These are phyloP conservation scores for Didymosphaeria variabile DNA, from an alignment of 2,329 filamentous ascomycete genomes.

Conservation along the genomic window DNA sequence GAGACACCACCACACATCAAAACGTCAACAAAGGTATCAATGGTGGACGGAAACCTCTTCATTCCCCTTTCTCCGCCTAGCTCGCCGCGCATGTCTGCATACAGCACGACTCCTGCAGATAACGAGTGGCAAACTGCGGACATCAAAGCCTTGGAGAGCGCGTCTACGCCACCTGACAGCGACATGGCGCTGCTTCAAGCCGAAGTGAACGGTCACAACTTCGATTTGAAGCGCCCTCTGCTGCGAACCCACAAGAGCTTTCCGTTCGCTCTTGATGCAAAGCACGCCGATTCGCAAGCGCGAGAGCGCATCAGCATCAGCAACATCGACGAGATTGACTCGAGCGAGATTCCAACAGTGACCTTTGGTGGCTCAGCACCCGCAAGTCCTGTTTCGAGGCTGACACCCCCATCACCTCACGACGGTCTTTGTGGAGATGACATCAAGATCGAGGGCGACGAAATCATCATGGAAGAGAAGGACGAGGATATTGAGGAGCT, in stretches of 20 bases:
- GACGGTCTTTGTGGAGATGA: slow-evolving; percentile 47
- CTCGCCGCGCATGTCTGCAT: slow-evolving; percentile 61
- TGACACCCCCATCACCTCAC: slow-evolving; percentile 56
- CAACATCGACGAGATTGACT: slow-evolving; percentile 47
- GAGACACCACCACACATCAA: slow-evolving; percentile 32
- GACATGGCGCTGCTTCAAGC: slow-evolving; percentile 52
- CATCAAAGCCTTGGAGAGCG: slow-evolving; percentile 45
- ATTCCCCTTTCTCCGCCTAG: slow-evolving; percentile 60
- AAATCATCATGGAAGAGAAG: slow-evolving; percentile 52
- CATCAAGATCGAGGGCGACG: slow-evolving; percentile 50
- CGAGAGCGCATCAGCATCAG: slow-evolving; percentile 42
- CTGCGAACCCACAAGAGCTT: slow-evolving; percentile 56
- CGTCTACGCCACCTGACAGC: slow-evolving; percentile 45
- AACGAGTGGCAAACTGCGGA: slow-evolving; percentile 55
- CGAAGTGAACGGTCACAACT: slow-evolving; percentile 46
- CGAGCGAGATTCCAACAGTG: slow-evolving; percentile 44
- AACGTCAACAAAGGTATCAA: slow-evolving; percentile 45
- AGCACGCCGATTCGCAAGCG: slow-evolving; percentile 39
- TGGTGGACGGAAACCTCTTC: slow-evolving; percentile 57
- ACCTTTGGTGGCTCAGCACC: slow-evolving; percentile 55
- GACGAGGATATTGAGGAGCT: slow-evolving; percentile 41
- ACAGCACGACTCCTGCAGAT: slow-evolving; percentile 53
- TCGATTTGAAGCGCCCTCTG: slow-evolving; percentile 49
- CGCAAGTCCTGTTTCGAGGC: slow-evolving; percentile 56
- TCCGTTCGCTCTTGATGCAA: slow-evolving; percentile 52